Percentiles rank a stretch among this genome's conserved stretches.
Evolutionary conservation across 169 alveolate genomes (phyloP).

Genomic region (Eimeria praecox): DNA sequence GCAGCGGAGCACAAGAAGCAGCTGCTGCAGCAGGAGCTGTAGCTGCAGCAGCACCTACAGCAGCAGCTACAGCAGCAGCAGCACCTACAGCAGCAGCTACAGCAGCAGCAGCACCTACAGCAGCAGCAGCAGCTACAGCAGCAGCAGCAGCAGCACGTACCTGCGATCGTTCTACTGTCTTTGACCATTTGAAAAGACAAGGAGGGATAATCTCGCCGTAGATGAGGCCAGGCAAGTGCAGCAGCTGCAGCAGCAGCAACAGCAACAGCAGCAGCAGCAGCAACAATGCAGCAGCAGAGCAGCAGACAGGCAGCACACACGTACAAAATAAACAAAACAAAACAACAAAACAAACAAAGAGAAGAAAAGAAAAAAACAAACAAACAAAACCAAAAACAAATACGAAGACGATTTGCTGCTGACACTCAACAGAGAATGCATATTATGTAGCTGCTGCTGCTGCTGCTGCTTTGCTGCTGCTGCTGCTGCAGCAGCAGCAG

Average conservation of each 20-base stretch:
- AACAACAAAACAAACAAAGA: neutral
- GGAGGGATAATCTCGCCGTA: slow-evolving; percentile 54
- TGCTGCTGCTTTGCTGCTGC: no score
- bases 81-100: neutral
- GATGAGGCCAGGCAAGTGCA: slow-evolving; percentile 72
- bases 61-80: slow-evolving; percentile 7
- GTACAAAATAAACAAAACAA: neutral
- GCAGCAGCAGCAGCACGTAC: no score
- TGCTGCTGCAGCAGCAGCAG: neutral
- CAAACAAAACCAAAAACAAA: neutral
- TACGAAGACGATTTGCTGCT: no score
- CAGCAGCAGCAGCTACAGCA: neutral
- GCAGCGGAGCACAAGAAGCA: neutral
- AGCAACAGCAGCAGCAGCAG: neutral
- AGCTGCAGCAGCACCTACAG: neutral
- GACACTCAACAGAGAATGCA: neutral
- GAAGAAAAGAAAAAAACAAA: no score
- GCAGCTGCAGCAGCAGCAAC: slow-evolving; percentile 56
- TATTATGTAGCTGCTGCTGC: neutral
- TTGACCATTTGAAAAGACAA: slow-evolving; percentile 56
- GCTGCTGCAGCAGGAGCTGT: neutral
- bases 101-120: neutral
- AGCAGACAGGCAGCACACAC: neutral
- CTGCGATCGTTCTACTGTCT: slow-evolving; percentile 68
- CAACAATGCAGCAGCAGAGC: neutral